A percentile compares a stretch with the other conserved stretches of the same genome.
Evolutionary conservation across 2,329 filamentous ascomycete species (phyloP).

Genomic region (Chrysoporthe puriensis): DNA sequence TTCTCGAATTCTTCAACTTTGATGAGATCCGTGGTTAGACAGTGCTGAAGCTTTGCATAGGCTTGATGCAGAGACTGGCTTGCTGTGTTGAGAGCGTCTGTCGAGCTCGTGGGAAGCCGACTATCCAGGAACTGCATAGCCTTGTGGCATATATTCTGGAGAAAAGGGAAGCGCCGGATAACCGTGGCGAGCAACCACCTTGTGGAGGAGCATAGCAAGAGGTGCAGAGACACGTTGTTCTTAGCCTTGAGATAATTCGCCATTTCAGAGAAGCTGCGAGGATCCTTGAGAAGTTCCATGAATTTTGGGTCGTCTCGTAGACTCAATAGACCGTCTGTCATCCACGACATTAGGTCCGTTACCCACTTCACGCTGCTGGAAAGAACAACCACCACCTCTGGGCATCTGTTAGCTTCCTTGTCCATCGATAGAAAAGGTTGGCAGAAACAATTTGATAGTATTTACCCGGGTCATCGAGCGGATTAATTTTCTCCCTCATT

Average conservation of each 20-base stretch:
- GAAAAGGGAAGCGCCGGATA: conserved; percentile 64
- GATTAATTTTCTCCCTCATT: conserved; percentile 58
- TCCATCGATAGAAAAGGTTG: not conserved
- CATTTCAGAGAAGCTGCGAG: conserved; percentile 52
- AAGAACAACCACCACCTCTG: conserved; percentile 73
- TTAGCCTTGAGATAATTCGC: conserved; percentile 55
- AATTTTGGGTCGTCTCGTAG: conserved; percentile 58
- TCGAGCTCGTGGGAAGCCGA: conserved; percentile 27
- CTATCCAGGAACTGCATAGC: conserved; percentile 50
- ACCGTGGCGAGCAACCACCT: conserved; percentile 72
- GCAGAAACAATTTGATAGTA: not conserved
- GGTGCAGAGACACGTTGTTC: conserved; percentile 63
- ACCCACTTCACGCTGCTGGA: conserved; percentile 80
- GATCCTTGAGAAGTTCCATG: conserved; percentile 50
- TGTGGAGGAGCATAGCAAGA: conserved; percentile 74
- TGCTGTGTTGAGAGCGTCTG: conserved; percentile 37
- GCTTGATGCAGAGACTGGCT: conserved; percentile 58
- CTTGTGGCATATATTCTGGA: conserved; percentile 54
- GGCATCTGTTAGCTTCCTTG: not conserved
- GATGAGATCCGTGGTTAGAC: conserved; percentile 56
- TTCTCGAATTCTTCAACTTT: conserved; percentile 66
- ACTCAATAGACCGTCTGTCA: conserved; percentile 61
- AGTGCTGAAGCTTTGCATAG: conserved; percentile 57
- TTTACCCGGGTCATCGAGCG: conserved; percentile 66
- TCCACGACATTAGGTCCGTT: conserved; percentile 69